Base-by-base conservation (phyloP, 2,329 filamentous ascomycete species). In the Akanthomyces uredinophilus region DNA sequence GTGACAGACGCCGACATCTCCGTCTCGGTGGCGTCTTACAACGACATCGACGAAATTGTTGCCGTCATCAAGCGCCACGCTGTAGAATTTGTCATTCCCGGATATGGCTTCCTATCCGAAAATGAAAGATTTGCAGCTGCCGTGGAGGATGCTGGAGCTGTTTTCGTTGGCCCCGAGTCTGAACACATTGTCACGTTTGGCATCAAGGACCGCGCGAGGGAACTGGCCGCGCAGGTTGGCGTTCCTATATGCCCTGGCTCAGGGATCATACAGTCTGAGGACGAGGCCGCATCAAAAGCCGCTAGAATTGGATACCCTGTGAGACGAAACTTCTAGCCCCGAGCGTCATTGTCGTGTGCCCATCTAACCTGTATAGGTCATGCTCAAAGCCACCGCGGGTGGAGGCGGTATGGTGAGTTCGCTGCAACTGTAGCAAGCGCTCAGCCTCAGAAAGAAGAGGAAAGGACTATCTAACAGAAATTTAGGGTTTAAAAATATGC, bases 31-130 rank as follows among this genome's bases (percentile, higher is more conserved):
- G 35, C 29, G 49, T 41, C 5, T 27, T 66, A 66, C 22, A 29
- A 32, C 7, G 49, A 61, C 44, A 68, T 66, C 6, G 64, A 67
- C 24, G 65, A 68, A 13, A 71, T 72, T 22, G 57, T 74, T 10
- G 63, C 66, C 18, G 70, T 75, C 32, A 71, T 76, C 22, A 80
- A 78, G 53, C 67, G 76, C 6, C 73, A 79, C 22, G 66, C 73
- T 3, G 80, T 73, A 10, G 76, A 87, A 64, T 83, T 83, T 4
- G 80, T 89, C 18, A 83, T 87, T 53, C 85, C 86, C 0, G 86
- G 86, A 3, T 88, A 88, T 73, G 86, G 86, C 1, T 88, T 87
- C 65, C 71, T 88, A 3, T 83, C 80, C 6, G 86, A 88, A 61
- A 87, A 87, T 67, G 78, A 81, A 7, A 78, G 82, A 13, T 89